Conservation (phyloP, 495 filamentous ascomycete genomes). For the Xylaria scruposa region DNA sequence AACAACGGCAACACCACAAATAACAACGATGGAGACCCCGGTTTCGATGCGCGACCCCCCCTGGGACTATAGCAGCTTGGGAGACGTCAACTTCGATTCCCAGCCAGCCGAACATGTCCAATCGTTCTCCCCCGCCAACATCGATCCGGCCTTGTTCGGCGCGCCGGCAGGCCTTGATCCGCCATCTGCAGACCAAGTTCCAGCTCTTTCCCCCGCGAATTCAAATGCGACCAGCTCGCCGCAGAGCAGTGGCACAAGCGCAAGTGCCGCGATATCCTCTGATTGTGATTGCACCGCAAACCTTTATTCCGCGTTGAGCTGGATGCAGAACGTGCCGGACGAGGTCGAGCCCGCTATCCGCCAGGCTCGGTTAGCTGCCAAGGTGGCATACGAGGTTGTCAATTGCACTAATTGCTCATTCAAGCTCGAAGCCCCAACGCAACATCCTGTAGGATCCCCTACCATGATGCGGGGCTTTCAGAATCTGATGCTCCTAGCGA, state of each 20-base stretch:
- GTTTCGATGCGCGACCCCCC: constrained; percentile 11
- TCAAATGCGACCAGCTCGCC: constrained; percentile 35
- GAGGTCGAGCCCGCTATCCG: constrained; percentile 54
- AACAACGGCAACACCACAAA: neutral
- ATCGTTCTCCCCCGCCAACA: constrained; percentile 29
- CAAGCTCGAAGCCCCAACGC: constrained; percentile 34
- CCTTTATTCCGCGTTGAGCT: constrained; percentile 54
- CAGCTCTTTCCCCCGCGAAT: constrained; percentile 30
- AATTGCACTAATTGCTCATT: constrained; percentile 64
- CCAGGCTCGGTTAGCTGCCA: constrained; percentile 63
- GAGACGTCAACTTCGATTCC: constrained; percentile 34
- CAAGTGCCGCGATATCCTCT: constrained; percentile 11
- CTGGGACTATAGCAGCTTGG: constrained; percentile 31
- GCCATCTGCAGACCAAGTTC: constrained; percentile 30
- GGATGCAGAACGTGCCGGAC: constrained; percentile 52
- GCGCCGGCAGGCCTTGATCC: constrained; percentile 7
- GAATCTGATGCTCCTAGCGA: constrained; percentile 71
- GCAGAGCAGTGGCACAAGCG: constrained; percentile 31
- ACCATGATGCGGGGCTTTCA: constrained; percentile 54
- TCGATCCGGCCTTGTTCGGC: constrained; percentile 38
- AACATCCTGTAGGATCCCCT: neutral
- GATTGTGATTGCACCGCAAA: constrained; percentile 44
- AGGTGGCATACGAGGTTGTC: constrained; percentile 62
- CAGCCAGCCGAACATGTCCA: constrained; percentile 25
- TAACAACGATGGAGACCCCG: neutral